Evolutionary conservation across 257 asterid species (phyloP).

Genomic region (Solanum piurae): DNA sequence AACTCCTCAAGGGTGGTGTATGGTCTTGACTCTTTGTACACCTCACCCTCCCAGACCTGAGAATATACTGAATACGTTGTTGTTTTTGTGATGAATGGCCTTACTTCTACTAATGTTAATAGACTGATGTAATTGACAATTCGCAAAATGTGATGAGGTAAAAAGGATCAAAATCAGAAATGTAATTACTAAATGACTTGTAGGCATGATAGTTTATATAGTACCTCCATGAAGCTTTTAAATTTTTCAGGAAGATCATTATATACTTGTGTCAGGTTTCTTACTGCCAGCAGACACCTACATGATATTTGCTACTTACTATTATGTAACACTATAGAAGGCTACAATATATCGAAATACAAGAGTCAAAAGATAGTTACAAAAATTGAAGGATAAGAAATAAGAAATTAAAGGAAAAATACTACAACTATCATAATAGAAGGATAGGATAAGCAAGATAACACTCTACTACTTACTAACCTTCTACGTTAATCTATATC

Average conservation of each 20-base stretch:
- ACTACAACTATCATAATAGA: too few relatives aligned
- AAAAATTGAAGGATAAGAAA: too few relatives aligned
- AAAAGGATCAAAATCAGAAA: neutral
- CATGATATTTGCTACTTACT: too few relatives aligned
- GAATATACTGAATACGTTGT: neutral
- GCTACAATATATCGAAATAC: too few relatives aligned
- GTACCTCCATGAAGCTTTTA: neutral
- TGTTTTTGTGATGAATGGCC: too few relatives aligned
- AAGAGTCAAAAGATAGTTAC: too few relatives aligned
- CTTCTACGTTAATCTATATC: too few relatives aligned
- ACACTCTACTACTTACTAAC: too few relatives aligned
- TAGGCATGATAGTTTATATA: neutral
- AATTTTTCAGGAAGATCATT: neutral
- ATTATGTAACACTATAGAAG: too few relatives aligned
- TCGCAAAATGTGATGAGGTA: neutral
- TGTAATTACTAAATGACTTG: neutral
- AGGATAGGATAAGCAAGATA: too few relatives aligned
- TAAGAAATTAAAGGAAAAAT: too few relatives aligned
- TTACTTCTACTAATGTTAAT: neutral
- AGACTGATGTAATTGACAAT: neutral
- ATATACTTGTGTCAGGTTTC: neutral
- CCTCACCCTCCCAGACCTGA: neutral
- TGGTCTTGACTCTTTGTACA: neutral
- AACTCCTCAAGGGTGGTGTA: neutral
- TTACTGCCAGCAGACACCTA: conserved; percentile 1